Evolutionary conservation across 2,329 filamentous ascomycete genomes (phyloP), one percentile per base, ranked within the genome.

Genomic region (Pseudogymnoascus sp.): DNA sequence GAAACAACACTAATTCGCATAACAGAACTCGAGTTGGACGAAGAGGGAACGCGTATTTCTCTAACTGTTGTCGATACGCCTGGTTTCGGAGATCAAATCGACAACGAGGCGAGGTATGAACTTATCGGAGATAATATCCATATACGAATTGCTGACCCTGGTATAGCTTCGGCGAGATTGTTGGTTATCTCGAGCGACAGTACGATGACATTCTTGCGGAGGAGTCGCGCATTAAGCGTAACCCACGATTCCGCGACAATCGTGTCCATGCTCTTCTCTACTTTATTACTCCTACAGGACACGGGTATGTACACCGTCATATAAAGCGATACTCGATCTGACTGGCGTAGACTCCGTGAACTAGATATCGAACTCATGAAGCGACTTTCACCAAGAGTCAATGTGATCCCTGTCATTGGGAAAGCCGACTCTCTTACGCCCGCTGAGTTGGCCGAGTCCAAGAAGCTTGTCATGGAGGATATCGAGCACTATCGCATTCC

Each of bases 201-300:
- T 97, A 97, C 78, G 94, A 99, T 78, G 92, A 97, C 76, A 97
- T 99, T 82, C 85, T 99, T 71, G 93, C 94, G 65, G 93, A 97
- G 81, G 94, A 99, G 81, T 97, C 94, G 72, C 91, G 94, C 82
- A 99, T 99, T 84, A 99, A 99, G 90, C 94, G 94, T 92, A 99
- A 99, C 82, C 94, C 94, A 70, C 88, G 94, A 73, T 99, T 99
- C 88, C 88, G 94, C 74, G 94, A 99, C 80, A 97, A 99, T 81
- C 90, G 94, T 80, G 91, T 99, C 58, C 94, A 99, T 74, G 94
- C 92, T 69, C 86, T 99, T 75, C 87, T 99, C 71, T 99, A 99
- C 84, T 99, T 99, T 77, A 97, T 99, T 82, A 96, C 94, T 67
- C 94, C 94, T 57, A 99, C 94, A 65, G 94, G 94, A 71, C 92